Base-by-base conservation (phyloP, 306 rosid genomes). In the Dicorynia guianensis region DNA sequence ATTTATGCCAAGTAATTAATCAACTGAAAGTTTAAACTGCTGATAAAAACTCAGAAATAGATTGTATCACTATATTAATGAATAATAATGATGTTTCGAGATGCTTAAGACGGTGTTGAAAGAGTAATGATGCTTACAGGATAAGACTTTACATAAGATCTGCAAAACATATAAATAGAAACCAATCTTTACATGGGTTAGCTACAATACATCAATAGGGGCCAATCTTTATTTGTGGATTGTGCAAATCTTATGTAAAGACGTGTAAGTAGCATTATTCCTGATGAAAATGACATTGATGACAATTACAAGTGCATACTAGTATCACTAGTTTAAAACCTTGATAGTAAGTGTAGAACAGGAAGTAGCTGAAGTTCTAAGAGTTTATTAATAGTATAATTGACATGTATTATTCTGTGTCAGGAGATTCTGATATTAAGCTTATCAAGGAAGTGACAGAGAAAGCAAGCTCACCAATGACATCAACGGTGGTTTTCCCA, bases 401-500 rank as follows among this genome's bases (percentile, higher is more conserved):
- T 13, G n/a, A 43, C 9, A 17, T 14, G 14, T 7, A 42, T n/a
- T 57, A 0, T 46, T 55, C 20, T 50, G 42, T 19, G 40, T 9
- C 68, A 75, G 65, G 79, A 54, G 50, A 55, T 33, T 47, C 17
- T 35, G 38, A 54, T 35, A 25, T 25, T 25, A 44, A 74, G 72
- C 44, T 19, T 52, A 34, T 56, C 2, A 63, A 54, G 71, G 49
- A 39, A 61, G 34, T 20, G 50, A 38, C 13, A 6, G 40, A 36
- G 19, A 1, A 63, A 38, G 40, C 1, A 67, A 38, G 72, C 79
- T 61, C n/a, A 91, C 96, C 96, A 71, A 91, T 46, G 3, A 70
- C 52, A 86, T 93, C 92, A 62, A 85, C 87, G 8, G 84, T 72
- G 49, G 86, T 89, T 69, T 75, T 78, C 0, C 92, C 91, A 56